Base-by-base conservation (phyloP, 2,329 filamentous ascomycete genomes). In the Diaporthe australafricana region DNA sequence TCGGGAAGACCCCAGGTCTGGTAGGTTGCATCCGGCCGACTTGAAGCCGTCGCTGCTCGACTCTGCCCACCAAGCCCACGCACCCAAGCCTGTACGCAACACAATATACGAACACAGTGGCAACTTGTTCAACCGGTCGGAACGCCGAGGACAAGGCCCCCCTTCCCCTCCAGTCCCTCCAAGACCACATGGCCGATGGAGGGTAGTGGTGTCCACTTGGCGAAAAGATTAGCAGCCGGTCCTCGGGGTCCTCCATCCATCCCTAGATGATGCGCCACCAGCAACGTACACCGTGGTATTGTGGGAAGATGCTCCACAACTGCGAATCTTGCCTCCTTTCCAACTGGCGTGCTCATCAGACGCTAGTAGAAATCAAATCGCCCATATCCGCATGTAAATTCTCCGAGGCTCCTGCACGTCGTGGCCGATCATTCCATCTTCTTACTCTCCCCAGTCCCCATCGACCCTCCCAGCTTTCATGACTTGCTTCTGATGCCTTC, bases 301-400 rank as follows among this genome's bases (percentile, higher is more conserved):
- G n/a, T 40, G 25, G 60, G 60, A 27, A 50, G 30, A 50, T 35
- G 45, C 60, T 65, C 60, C 60, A 50, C 60, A 50, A 38, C 27
- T 65, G 42, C 40, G 32, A 42, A 12, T 35, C 20, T 63, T 48
- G 30, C 60, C 60, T 65, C 60, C 60, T 65, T 65, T 35, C 60
- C 45, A 40, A 25, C 60, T 25, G 5, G 42, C 60, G 42, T 38
- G 27, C 42, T 35, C 60, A 63, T 48, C 60, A 48, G 35, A 40
- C 60, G 27, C 60, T 63, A 48, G 42, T 63, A 63, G 12, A 35
- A 38, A 38, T 48, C 60, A 35, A 48, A 63, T 48, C 52, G 53
- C 66, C 53, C 67, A 69, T 60, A 57, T 40, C 42, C 45, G 32
- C 25, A 38, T 69, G 67, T 50, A 56, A 68, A 69, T 69, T 69